Evolutionary conservation across 805 yeast genomes (phyloP).

Genomic region (Lachancea sp.): DNA sequence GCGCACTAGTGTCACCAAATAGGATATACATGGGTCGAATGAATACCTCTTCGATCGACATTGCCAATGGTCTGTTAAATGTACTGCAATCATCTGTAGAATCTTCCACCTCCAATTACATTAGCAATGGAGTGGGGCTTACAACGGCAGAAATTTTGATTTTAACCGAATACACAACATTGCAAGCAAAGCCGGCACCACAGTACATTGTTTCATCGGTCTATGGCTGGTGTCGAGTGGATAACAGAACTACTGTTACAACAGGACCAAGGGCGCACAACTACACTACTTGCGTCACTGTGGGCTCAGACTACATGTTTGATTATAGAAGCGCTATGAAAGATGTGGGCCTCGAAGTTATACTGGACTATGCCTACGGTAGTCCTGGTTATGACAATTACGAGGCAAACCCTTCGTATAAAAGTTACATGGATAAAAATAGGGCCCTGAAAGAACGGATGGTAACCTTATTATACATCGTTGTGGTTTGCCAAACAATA

Average conservation of each 20-base stretch:
- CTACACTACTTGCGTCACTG: constrained; percentile 13
- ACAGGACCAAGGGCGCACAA: constrained; percentile 7
- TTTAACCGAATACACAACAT: constrained; percentile 24
- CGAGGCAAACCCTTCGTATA: constrained; percentile 11
- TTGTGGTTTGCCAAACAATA: constrained; percentile 12
- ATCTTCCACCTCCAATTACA: constrained; percentile 18
- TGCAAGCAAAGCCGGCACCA: constrained; percentile 24
- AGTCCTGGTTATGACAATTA: constrained; percentile 3
- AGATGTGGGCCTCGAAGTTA: constrained; percentile 24
- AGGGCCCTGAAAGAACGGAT: constrained; percentile 15
- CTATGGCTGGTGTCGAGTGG: constrained; percentile 25
- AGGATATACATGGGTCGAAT: constrained; percentile 21
- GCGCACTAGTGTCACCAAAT: constrained; percentile 20
- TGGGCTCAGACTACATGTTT: constrained; percentile 21
- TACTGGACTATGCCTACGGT: constrained; percentile 28
- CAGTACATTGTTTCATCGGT: constrained; percentile 23
- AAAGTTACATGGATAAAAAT: constrained; percentile 12
- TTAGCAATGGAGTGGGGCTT: constrained; percentile 27
- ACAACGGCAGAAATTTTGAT: constrained; percentile 29
- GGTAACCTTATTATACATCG: constrained; percentile 17
- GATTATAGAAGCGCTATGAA: constrained; percentile 26
- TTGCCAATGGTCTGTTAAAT: constrained; percentile 24
- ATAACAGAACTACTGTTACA: constrained; percentile 9
- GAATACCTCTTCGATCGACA: constrained; percentile 22
- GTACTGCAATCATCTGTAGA: constrained; percentile 23